Evolutionary conservation across 75 land plant species (phyloP).

Genomic region (Picea glauca): DNA sequence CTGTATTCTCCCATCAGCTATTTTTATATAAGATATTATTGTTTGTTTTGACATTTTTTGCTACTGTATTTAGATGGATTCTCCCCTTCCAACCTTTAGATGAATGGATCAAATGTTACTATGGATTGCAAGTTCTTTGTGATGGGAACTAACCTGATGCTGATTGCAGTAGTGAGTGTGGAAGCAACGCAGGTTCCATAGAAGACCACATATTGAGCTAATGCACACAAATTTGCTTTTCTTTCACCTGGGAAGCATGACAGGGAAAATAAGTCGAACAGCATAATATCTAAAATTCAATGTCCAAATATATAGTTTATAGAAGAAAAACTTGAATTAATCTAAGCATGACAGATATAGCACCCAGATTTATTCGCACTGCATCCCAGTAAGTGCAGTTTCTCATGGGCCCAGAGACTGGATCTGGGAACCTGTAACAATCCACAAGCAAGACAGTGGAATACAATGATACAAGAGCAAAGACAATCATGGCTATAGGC

Average conservation of each 20-base stretch:
- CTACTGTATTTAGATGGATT: not conserved
- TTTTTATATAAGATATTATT: not conserved
- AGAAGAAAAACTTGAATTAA: not conserved
- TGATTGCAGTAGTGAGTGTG: conserved; percentile 46
- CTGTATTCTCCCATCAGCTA: not conserved
- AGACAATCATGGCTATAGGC: conserved; percentile 27
- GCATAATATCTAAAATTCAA: not conserved
- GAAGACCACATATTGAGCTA: conserved; percentile 33
- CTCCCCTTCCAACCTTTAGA: not conserved
- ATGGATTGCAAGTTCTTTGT: not conserved
- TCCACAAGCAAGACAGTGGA: conserved; percentile 42
- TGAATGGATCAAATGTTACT: too few relatives aligned
- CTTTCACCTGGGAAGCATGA: conserved; percentile 22
- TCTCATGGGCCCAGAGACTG: conserved; percentile 43
- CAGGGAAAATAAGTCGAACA: not conserved
- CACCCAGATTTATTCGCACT: conserved; percentile 52
- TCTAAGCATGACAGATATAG: not conserved
- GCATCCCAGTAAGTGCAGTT: conserved; percentile 58
- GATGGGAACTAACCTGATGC: conserved; percentile 42
- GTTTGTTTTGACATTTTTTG: not conserved
- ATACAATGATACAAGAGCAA: conserved; percentile 38
- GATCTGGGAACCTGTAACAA: conserved; percentile 50
- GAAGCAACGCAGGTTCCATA: conserved; percentile 51
- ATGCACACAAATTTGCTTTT: conserved; percentile 36
- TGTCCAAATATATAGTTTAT: not conserved